These are phyloP conservation scores for Chrysoporthe austroafricana DNA, from an alignment of 2,329 filamentous ascomycete species.

Conservation along the genomic window DNA sequence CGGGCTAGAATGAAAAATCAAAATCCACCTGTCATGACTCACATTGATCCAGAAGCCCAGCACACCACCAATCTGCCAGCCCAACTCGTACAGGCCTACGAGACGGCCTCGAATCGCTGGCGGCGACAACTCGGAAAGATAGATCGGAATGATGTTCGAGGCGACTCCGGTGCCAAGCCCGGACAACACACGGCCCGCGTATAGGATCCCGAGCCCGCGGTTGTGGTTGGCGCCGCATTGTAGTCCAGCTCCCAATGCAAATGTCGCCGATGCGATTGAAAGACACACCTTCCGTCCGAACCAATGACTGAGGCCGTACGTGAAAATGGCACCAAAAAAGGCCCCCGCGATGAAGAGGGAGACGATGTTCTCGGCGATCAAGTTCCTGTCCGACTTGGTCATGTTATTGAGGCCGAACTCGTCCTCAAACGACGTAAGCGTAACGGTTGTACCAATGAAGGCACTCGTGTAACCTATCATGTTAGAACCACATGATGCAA, in stretches of 20 bases:
- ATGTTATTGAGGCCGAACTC: constrained; percentile 63
- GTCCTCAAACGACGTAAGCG: constrained; percentile 67
- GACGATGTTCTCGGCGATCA: constrained; percentile 50
- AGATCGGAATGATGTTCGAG: constrained; percentile 22
- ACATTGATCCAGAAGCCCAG: constrained; percentile 56
- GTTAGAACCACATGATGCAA: constrained; percentile 60
- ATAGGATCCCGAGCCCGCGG: constrained; percentile 17
- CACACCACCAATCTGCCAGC: constrained; percentile 48
- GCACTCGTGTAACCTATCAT: constrained; percentile 68
- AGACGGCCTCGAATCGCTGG: constrained; percentile 24
- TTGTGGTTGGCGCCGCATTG: constrained; percentile 16
- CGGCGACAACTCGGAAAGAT: constrained; percentile 21
- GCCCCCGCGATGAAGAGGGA: constrained; percentile 26
- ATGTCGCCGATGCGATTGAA: constrained; percentile 20
- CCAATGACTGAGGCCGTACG: constrained; percentile 41
- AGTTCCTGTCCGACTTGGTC: constrained; percentile 47
- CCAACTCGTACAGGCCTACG: constrained; percentile 26
- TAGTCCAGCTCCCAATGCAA: constrained; percentile 21
- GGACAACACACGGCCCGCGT: constrained; percentile 18
- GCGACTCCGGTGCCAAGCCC: constrained; percentile 22
- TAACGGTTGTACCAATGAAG: constrained; percentile 78
- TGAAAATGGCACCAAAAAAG: constrained; percentile 24
- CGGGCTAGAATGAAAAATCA: not conserved
- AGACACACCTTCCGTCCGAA: constrained; percentile 53
- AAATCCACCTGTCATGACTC: constrained; percentile 40